phyloP scores from a whole-genome alignment of 495 filamentous ascomycete species.

The Penicillium canariense region DNA sequence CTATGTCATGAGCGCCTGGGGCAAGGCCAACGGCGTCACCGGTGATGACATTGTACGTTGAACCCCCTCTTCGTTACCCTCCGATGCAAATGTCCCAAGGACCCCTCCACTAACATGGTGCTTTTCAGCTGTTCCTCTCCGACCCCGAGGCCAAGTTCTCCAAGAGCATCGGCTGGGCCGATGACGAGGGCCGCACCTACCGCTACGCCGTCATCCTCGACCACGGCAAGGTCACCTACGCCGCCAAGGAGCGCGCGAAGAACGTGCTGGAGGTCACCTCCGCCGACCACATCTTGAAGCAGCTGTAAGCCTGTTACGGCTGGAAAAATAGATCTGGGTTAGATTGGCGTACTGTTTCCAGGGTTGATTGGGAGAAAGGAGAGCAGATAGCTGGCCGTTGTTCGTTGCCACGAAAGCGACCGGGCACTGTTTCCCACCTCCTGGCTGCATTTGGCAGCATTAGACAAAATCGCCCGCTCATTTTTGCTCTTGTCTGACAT shows the following conservation, averaged over 20 bases:
- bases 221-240: conserved; percentile 85
- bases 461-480: conserved; percentile 19
- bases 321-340: conserved; percentile 6
- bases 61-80: too few species aligned
- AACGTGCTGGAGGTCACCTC: conserved; percentile 58
- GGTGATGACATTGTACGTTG: conserved; percentile 70
- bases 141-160: conserved; percentile 77
- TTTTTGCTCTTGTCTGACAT: conserved; percentile 15
- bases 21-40: conserved; percentile 85
- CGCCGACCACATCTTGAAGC: conserved; percentile 28
- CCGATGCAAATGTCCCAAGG: too few species aligned
- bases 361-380: background rate
- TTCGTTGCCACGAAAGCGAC: background rate
- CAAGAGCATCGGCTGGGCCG: conserved; percentile 78
- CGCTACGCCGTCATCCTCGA: conserved; percentile 87
- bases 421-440: background rate
- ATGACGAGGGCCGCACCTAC: conserved; percentile 67
- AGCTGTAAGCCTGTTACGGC: conserved; percentile 21
- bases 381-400: background rate
- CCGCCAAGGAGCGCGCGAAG: conserved; percentile 70
- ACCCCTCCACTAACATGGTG: background rate
- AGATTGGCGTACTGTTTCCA: conserved; percentile 15
- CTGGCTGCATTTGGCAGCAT: background rate
- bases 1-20: conserved; percentile 94
- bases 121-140: conserved; percentile 73